Conservation (phyloP, 2,329 filamentous ascomycete species). For the Fusarium xyrophilum region DNA sequence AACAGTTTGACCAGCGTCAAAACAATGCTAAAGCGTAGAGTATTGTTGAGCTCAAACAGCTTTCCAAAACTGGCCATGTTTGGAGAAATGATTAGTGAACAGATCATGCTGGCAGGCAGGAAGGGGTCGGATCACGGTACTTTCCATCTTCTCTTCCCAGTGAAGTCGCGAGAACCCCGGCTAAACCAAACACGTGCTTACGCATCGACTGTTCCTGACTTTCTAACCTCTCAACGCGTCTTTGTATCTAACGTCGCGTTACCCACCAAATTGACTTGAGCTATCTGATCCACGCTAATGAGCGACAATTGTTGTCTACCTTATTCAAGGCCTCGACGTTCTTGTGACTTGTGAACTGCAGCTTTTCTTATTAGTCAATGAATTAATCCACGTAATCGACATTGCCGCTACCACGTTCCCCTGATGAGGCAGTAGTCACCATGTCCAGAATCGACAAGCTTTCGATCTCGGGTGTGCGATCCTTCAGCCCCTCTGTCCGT, state of each 20-base stretch:
- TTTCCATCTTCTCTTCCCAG: neutral
- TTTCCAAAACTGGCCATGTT: neutral
- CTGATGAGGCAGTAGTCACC: conserved; percentile 35
- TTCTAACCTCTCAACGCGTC: conserved; percentile 21
- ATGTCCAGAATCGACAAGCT: conserved; percentile 90
- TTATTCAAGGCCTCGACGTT: neutral
- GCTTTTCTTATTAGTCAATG: neutral
- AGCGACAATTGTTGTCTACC: neutral
- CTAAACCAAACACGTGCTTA: conserved; percentile 23
- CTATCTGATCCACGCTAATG: conserved; percentile 13
- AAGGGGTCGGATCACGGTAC: neutral
- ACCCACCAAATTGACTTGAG: neutral
- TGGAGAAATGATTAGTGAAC: conserved; percentile 29
- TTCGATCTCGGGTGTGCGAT: conserved; percentile 82
- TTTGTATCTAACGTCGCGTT: conserved; percentile 25
- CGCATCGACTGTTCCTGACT: conserved; percentile 13
- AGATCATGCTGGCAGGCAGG: neutral
- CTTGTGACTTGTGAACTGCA: neutral
- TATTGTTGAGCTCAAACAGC: neutral
- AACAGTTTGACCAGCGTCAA: neutral
- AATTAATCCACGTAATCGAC: neutral
- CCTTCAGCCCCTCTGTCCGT: conserved; percentile 77
- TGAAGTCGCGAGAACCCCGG: conserved; percentile 8
- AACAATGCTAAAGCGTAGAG: neutral
- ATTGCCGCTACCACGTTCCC: neutral